Evolutionary conservation across 2,329 filamentous ascomycete species (phyloP), one percentile per base, ranked within the genome.

Genomic region (Aspergillus sp.): DNA sequence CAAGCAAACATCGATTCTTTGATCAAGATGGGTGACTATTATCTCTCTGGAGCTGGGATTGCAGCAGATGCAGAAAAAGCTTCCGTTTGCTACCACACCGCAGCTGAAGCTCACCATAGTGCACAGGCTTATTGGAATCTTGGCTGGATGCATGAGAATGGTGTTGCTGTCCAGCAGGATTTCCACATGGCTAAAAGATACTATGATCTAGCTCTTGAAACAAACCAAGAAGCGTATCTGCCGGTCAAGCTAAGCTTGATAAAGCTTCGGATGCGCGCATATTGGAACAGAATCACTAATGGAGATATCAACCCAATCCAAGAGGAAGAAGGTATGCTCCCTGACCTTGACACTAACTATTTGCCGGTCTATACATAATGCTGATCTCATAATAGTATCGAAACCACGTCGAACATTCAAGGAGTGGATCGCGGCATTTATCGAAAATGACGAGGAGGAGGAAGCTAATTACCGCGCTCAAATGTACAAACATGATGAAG

Each of bases 71-170:
- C 86, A 12, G 84, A 90, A 56, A 95, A 95, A 66, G 94, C 94
- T 5, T 90, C 90, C 0, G 83, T 86, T 36, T 98, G 93, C 71
- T 98, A 98, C 59, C 85, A 87, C 42, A 87, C 88, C 4, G 93
- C 93, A 1, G 90, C 90, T 0, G 93, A 98, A 61, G 90, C 87
- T 47, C 83, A 91, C 54, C 86, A 90, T 60, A 95, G 89, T 56
- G 93, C 91, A 2, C 94, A 98, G 68, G 93, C 94, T 10, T 81
- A 96, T 45, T 98, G 90, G 80, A 97, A 98, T 58, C 75, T 98
- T 10, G 94, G 93, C 5, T 98, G 93, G 93, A 97, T 98, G 91
- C 90, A 98, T 60, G 93, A 98, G 68, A 96, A 97, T 59, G 93
- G 93, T 6, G 77, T 97, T 39, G 89, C 90, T 2, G 79, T 97